These are phyloP conservation scores for Boletellus sp. DNA, from an alignment of 768 basidiomycete genomes.

Conservation along the genomic window DNA sequence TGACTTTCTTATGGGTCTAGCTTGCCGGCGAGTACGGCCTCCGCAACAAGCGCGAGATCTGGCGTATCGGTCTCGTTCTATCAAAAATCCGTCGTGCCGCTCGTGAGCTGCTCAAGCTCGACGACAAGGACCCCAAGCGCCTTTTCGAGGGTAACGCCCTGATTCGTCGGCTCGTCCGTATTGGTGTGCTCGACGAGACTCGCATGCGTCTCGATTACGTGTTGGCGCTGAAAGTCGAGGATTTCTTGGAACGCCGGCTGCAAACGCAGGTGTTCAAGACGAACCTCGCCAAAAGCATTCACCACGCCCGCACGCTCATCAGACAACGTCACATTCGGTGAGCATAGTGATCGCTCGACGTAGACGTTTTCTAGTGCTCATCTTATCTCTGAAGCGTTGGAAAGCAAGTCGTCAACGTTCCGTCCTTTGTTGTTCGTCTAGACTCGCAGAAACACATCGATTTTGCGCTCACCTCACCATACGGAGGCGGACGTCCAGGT, in stretches of 20 bases:
- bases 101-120: slow-evolving; percentile 99
- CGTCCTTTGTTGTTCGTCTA: slow-evolving; percentile 97
- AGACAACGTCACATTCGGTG: slow-evolving; percentile 97
- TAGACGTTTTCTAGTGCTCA: neutral
- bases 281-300: slow-evolving; percentile 96
- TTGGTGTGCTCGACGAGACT: slow-evolving; percentile 98
- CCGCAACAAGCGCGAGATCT: slow-evolving; percentile 99
- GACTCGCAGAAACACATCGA: slow-evolving; percentile 99
- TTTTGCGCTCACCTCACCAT: slow-evolving; percentile 95
- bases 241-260: slow-evolving; percentile 98
- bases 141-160: slow-evolving; percentile 99
- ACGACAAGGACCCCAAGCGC: slow-evolving; percentile 98
- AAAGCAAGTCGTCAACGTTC: slow-evolving; percentile 98
- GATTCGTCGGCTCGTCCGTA: slow-evolving; percentile 94
- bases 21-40: slow-evolving; percentile 99
- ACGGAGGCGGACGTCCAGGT: slow-evolving; percentile 90
- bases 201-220: slow-evolving; percentile 99
- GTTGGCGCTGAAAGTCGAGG: slow-evolving; percentile 97
- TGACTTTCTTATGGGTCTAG: slow-evolving; percentile 39
- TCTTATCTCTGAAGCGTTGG: slow-evolving; percentile 62
- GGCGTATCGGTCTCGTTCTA: slow-evolving; percentile 96
- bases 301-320: slow-evolving; percentile 98
- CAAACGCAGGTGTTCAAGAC: slow-evolving; percentile 99
- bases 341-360: slow-evolving; percentile 23
- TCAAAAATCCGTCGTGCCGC: slow-evolving; percentile 99